Evolutionary conservation across 1,139 yeast species (phyloP).

Genomic region (Nakaseomyces uthaithaninus): DNA sequence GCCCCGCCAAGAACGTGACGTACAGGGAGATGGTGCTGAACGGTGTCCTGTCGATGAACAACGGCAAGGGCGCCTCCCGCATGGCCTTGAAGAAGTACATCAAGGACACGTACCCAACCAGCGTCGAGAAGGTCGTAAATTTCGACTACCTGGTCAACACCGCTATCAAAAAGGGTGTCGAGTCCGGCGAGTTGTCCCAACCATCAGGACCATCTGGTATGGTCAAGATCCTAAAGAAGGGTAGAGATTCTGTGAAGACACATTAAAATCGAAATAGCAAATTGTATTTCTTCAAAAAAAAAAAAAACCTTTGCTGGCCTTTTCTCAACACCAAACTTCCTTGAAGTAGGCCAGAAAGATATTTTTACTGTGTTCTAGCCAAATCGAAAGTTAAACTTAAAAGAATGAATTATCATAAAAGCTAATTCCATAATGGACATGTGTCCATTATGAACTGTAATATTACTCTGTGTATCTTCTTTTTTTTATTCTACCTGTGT

Average conservation of each 20-base stretch:
- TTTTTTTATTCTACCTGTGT: too few species aligned
- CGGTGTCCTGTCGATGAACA: conserved; percentile 19
- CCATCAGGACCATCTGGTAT: conserved; percentile 66
- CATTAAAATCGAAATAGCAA: neutral
- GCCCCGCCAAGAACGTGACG: conserved; percentile 15
- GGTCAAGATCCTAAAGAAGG: conserved; percentile 31
- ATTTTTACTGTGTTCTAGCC: too few species aligned
- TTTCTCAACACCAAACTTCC: too few species aligned
- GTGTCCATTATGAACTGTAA: too few species aligned
- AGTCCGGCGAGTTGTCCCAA: conserved; percentile 65
- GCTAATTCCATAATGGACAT: too few species aligned
- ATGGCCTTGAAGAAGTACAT: conserved; percentile 60
- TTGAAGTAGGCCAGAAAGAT: too few species aligned
- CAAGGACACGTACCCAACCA: conserved; percentile 36
- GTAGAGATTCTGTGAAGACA: conserved; percentile 12
- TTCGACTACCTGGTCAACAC: conserved; percentile 72
- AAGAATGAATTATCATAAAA: too few species aligned
- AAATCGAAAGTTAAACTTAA: too few species aligned
- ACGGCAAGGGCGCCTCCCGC: conserved; percentile 39
- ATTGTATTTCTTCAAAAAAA: conserved; percentile 1
- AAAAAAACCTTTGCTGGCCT: too few species aligned
- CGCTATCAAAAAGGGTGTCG: conserved; percentile 78
- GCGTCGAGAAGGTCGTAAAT: conserved; percentile 53
- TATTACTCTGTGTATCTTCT: too few species aligned
- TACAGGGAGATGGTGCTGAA: conserved; percentile 26